Evolutionary conservation across 108 stramenopile species (phyloP).

Genomic region (Cyclotella atomus): DNA sequence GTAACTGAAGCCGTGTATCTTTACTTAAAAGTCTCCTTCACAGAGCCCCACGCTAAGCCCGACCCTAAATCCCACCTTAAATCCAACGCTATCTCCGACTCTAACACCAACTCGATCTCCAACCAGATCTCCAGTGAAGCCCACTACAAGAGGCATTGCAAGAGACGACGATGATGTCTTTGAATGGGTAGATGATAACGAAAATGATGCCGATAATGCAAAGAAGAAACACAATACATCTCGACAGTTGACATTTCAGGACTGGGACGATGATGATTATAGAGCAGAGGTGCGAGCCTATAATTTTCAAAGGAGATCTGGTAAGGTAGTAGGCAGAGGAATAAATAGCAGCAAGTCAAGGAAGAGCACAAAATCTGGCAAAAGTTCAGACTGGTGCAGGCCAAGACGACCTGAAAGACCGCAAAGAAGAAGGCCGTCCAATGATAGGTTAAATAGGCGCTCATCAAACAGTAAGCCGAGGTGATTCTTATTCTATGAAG

Average conservation of each 20-base stretch:
- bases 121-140: neutral
- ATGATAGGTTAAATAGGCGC: neutral
- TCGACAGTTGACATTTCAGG: neutral
- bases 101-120: neutral
- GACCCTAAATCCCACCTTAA: neutral
- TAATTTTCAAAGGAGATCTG: neutral
- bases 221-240: neutral
- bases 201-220: neutral
- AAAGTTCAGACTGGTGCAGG: constrained; percentile 7
- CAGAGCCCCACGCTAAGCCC: neutral
- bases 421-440: neutral
- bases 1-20: neutral
- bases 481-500: neutral
- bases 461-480: neutral
- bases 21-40: neutral
- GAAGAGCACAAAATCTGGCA: neutral
- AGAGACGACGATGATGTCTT: constrained; percentile 5
- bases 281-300: neutral
- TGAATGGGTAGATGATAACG: constrained; percentile 1
- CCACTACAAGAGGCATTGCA: neutral
- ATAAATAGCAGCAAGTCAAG: neutral
- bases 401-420: neutral
- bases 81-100: neutral
- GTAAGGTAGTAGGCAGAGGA: neutral
- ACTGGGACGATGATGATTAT: neutral